Evolutionary conservation across 108 stramenopile species (phyloP).

Genomic region (Nannochloropsis oceanica): DNA sequence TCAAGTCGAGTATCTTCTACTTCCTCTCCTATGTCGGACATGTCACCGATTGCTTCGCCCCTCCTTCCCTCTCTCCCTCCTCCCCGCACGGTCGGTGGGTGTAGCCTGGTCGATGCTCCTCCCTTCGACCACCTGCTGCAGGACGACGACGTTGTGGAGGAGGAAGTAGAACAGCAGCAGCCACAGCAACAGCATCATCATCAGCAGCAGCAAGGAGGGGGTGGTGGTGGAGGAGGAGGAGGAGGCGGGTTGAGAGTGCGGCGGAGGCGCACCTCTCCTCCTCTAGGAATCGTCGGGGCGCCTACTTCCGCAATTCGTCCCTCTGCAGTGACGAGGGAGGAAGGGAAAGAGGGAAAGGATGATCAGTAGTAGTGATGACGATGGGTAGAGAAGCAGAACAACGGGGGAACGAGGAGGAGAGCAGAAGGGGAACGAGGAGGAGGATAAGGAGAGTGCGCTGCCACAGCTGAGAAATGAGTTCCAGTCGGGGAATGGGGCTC

Average conservation of each 20-base stretch:
- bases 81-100: not conserved
- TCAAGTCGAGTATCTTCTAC: too few relatives aligned
- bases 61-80: not conserved
- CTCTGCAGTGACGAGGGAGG: not conserved
- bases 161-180: not conserved
- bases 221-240: not conserved
- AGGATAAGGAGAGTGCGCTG: not conserved
- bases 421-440: not conserved
- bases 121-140: not conserved
- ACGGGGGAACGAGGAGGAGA: not conserved
- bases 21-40: too few relatives aligned
- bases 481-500: not conserved
- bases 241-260: not conserved
- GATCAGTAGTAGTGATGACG: not conserved
- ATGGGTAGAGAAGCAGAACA: not conserved
- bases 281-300: not conserved
- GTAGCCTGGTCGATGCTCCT: not conserved
- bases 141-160: not conserved
- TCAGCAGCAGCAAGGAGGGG: too few relatives aligned
- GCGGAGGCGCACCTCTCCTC: not conserved
- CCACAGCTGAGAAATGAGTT: not conserved
- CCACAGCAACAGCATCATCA: not conserved
- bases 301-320: not conserved
- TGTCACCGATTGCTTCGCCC: too few relatives aligned
- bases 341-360: not conserved